Percentiles rank a stretch among this genome's conserved stretches.
Conservation (phyloP, 2,329 filamentous ascomycete species). For the Graphium sp. region DNA sequence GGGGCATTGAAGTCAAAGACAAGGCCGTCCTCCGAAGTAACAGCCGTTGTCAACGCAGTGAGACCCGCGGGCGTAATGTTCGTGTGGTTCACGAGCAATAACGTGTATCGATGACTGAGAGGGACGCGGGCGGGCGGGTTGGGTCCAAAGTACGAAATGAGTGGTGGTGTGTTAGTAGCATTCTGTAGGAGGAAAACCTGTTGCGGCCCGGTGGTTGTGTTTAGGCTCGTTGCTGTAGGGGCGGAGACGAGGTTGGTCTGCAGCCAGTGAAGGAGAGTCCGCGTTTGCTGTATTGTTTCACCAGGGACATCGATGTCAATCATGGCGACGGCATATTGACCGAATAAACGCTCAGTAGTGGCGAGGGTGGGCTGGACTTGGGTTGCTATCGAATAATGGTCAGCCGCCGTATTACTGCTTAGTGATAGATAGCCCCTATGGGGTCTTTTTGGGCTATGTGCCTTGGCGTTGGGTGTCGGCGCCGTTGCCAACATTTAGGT, state of each 20-base stretch:
- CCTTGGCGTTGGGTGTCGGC: slow-evolving; percentile 17
- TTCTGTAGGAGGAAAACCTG: slow-evolving; percentile 16
- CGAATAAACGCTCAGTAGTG: slow-evolving; percentile 17
- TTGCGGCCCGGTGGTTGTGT: slow-evolving; percentile 7
- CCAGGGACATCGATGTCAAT: slow-evolving; percentile 29
- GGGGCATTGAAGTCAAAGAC: slow-evolving; percentile 16
- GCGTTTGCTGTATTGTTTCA: slow-evolving; percentile 10
- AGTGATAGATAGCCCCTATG: background rate
- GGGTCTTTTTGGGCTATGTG: background rate
- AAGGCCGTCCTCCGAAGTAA: slow-evolving; percentile 12
- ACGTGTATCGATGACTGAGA: slow-evolving; percentile 20
- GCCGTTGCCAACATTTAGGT: slow-evolving; percentile 18
- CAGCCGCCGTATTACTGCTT: too few species aligned
- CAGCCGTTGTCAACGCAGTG: slow-evolving; percentile 12
- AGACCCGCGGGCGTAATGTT: slow-evolving; percentile 9
- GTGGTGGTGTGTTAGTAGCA: slow-evolving; percentile 9
- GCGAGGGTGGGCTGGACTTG: slow-evolving; percentile 16
- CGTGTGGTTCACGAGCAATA: slow-evolving; percentile 21
- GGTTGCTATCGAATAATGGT: slow-evolving; percentile 12
- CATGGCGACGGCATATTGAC: slow-evolving; percentile 21
- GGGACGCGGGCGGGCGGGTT: slow-evolving; percentile 18
- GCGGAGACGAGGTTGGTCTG: slow-evolving; percentile 19
- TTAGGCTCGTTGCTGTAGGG: slow-evolving; percentile 7
- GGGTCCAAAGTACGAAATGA: slow-evolving; percentile 17
- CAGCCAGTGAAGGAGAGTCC: slow-evolving; percentile 29